Percentiles rank a stretch among this genome's conserved stretches.
These are phyloP conservation scores for Daldinia grandis DNA, from an alignment of 495 filamentous ascomycete species.

Conservation along the genomic window DNA sequence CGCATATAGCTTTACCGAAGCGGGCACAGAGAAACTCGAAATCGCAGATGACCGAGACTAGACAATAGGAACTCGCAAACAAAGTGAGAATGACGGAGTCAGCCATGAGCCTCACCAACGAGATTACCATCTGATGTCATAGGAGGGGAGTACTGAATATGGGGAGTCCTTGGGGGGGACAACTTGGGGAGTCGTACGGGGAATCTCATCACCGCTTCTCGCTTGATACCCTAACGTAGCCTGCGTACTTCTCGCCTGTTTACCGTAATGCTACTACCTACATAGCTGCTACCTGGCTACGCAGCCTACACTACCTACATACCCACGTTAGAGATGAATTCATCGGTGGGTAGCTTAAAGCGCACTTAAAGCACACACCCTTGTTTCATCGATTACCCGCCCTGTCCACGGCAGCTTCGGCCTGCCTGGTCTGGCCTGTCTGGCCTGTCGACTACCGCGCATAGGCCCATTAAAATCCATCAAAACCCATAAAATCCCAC, in stretches of 20 bases:
- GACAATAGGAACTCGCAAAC: conserved; percentile 12
- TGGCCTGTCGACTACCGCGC: conserved; percentile 35
- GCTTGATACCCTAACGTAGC: conserved; percentile 28
- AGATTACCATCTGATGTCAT: conserved; percentile 32
- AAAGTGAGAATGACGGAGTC: conserved; percentile 20
- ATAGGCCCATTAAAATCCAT: conserved; percentile 28
- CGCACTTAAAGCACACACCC: neutral
- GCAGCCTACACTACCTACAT: neutral
- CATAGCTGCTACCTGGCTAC: conserved; percentile 7
- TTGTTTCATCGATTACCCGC: conserved; percentile 31
- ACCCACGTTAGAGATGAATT: neutral
- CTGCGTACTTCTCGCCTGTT: neutral
- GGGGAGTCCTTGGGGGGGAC: conserved; percentile 6
- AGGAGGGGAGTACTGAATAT: conserved; percentile 28
- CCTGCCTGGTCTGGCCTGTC: conserved; percentile 16
- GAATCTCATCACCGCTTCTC: conserved; percentile 17
- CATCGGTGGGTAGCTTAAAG: conserved; percentile 2
- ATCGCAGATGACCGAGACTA: conserved; percentile 4
- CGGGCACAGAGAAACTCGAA: conserved; percentile 14
- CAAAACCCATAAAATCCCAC: conserved; percentile 15
- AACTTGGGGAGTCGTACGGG: conserved; percentile 16
- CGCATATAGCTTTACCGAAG: conserved; percentile 8
- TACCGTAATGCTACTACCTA: conserved; percentile 14
- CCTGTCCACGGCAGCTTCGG: conserved; percentile 24
- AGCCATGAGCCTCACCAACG: conserved; percentile 25